Evolutionary conservation across 805 yeast species (phyloP).

Genomic region (Metschnikowia orientalis): DNA sequence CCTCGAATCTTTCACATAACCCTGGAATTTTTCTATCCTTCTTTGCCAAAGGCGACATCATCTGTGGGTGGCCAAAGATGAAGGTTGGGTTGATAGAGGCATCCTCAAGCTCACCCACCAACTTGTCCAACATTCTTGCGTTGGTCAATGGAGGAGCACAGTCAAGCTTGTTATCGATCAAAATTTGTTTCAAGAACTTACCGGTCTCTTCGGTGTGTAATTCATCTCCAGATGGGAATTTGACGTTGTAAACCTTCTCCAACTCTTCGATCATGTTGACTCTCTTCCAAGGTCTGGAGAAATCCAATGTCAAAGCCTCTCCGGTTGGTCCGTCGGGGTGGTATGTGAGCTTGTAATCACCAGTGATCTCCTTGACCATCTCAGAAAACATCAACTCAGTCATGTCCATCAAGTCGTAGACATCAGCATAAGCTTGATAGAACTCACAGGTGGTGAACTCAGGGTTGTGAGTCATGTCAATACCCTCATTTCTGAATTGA

Average conservation of each 20-base stretch:
- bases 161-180: conserved; percentile 76
- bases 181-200: conserved; percentile 75
- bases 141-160: conserved; percentile 93
- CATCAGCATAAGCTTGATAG: conserved; percentile 97
- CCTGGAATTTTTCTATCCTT: conserved; percentile 91
- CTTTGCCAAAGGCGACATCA: conserved; percentile 99
- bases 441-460: conserved; percentile 99
- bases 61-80: conserved; percentile 97
- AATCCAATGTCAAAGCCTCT: conserved; percentile 73
- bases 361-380: conserved; percentile 95
- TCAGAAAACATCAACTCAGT: conserved; percentile 92
- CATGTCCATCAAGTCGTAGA: conserved; percentile 90
- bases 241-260: conserved; percentile 79
- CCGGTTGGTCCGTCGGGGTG: conserved; percentile 95
- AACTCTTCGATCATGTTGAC: conserved; percentile 94
- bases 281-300: conserved; percentile 98
- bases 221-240: conserved; percentile 93
- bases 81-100: conserved; percentile 94
- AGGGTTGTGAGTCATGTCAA: conserved; percentile 97
- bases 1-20: conserved; percentile 96
- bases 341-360: conserved; percentile 77
- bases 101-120: conserved; percentile 96
- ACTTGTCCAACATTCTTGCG: conserved; percentile 97
- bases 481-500: conserved; percentile 98
- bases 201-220: conserved; percentile 93